phyloP scores from a whole-genome alignment of 768 basidiomycete species.

The Suillus occidentalis region DNA sequence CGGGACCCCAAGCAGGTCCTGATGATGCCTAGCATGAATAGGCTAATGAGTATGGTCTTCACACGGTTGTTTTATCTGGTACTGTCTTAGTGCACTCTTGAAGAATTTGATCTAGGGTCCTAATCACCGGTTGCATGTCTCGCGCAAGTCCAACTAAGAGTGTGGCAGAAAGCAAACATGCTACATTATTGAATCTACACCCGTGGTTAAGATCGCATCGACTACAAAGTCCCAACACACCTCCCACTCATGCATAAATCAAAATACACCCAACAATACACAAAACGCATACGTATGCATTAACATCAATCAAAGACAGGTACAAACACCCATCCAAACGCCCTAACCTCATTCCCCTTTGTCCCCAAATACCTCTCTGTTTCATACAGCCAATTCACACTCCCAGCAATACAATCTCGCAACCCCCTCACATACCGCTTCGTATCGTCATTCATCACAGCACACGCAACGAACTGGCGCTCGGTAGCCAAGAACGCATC shows the following conservation, averaged over 20 bases:
- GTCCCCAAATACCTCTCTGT: constrained; percentile 60
- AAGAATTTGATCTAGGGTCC: too few relatives aligned
- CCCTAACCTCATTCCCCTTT: constrained; percentile 55
- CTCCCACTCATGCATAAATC: neutral
- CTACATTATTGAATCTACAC: too few relatives aligned
- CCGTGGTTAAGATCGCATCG: too few relatives aligned
- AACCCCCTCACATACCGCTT: constrained; percentile 48
- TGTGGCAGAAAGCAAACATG: too few relatives aligned
- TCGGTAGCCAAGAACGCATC: constrained; percentile 29
- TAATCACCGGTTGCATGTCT: too few relatives aligned
- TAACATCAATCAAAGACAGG: constrained; percentile 12
- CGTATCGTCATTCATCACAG: constrained; percentile 24
- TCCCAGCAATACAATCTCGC: constrained; percentile 55
- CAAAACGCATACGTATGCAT: neutral
- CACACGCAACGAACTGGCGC: constrained; percentile 18
- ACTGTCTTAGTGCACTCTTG: neutral
- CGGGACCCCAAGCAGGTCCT: neutral
- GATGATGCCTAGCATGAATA: neutral
- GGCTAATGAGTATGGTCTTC: neutral
- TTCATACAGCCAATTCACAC: constrained; percentile 67
- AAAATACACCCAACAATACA: neutral
- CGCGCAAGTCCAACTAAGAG: too few relatives aligned
- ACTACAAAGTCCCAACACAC: too few relatives aligned
- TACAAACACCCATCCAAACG: constrained; percentile 65
- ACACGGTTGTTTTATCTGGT: neutral